Evolutionary conservation across 139 green algal genomes (phyloP).

Genomic region (Chlamydomonas schloesseri): DNA sequence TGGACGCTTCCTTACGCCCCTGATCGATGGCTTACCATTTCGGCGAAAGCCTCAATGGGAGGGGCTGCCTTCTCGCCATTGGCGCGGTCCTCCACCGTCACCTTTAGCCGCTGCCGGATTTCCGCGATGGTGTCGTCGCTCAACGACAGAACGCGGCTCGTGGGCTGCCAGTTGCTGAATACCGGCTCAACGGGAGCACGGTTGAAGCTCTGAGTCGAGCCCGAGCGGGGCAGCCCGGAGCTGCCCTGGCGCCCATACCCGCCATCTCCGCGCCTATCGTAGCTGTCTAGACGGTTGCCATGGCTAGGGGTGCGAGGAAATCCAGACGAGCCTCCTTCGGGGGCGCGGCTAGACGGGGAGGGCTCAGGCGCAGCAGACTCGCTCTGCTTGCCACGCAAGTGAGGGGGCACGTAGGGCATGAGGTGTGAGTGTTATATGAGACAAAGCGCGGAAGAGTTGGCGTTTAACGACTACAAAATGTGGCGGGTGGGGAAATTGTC

Average conservation of each 20-base stretch:
- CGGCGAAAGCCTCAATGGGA: conserved; percentile 83
- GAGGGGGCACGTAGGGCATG: conserved; percentile 72
- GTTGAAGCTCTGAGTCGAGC: conserved; percentile 20
- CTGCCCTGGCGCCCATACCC: conserved; percentile 27
- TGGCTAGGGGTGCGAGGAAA: conserved; percentile 22
- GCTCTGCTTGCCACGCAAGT: conserved; percentile 52
- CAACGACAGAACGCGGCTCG: conserved; percentile 67
- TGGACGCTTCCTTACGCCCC: no score
- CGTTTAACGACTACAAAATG: background rate
- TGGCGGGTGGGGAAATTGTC: no score
- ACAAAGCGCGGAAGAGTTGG: background rate
- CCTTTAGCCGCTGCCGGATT: conserved; percentile 79
- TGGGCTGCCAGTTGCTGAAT: conserved; percentile 67
- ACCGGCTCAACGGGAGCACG: conserved; percentile 27
- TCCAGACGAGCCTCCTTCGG: conserved; percentile 26
- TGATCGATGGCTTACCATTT: conserved; percentile 70
- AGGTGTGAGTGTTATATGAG: background rate
- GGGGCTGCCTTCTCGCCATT: conserved; percentile 54
- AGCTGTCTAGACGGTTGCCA: conserved; percentile 26
- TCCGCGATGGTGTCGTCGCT: conserved; percentile 74
- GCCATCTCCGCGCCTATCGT: background rate
- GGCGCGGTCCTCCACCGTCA: conserved; percentile 69
- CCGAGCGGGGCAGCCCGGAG: background rate
- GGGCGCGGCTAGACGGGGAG: background rate
- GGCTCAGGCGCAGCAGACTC: conserved; percentile 19